Percentiles rank a stretch among this genome's conserved stretches.
phyloP scores from a whole-genome alignment of 345 rosid species.

The Cardamine chenopodiifolia region DNA sequence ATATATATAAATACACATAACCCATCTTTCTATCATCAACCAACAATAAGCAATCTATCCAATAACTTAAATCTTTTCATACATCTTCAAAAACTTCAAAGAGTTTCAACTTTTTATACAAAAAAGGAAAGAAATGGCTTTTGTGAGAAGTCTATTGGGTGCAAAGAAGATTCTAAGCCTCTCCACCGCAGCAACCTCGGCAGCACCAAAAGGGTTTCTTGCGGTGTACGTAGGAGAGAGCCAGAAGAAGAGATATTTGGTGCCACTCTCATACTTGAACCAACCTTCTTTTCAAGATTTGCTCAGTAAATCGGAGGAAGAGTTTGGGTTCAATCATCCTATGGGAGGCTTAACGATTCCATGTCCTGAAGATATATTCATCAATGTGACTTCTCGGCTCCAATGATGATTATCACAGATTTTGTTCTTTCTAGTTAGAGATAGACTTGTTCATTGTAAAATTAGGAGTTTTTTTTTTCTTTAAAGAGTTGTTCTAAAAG shows the following conservation, averaged over 20 bases:
- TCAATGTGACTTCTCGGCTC: conserved; percentile 42
- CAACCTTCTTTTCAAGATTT: conserved; percentile 52
- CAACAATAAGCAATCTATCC: conserved; percentile 9
- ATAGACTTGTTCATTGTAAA: too few relatives aligned
- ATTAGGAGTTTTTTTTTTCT: too few relatives aligned
- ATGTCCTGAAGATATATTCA: conserved; percentile 52
- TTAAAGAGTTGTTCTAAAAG: too few relatives aligned
- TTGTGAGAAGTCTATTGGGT: conserved; percentile 19
- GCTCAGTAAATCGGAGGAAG: conserved; percentile 56
- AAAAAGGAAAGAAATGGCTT: conserved; percentile 19
- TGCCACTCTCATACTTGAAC: conserved; percentile 52
- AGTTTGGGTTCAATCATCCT: conserved; percentile 54
- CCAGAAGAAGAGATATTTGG: conserved; percentile 49
- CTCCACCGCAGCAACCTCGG: neutral
- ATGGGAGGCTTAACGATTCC: conserved; percentile 62
- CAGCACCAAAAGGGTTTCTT: conserved; percentile 50
- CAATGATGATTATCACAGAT: too few relatives aligned
- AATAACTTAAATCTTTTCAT: conserved; percentile 22
- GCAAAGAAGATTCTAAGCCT: conserved; percentile 31
- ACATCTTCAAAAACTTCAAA: conserved; percentile 15
- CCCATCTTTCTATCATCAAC: conserved; percentile 23
- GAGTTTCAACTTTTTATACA: neutral
- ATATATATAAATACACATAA: conserved; percentile 27
- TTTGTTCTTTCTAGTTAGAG: too few relatives aligned
- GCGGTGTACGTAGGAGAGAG: conserved; percentile 61